Conservation (phyloP, 2,329 filamentous ascomycete genomes). For the Sclerotinia nivalis region DNA sequence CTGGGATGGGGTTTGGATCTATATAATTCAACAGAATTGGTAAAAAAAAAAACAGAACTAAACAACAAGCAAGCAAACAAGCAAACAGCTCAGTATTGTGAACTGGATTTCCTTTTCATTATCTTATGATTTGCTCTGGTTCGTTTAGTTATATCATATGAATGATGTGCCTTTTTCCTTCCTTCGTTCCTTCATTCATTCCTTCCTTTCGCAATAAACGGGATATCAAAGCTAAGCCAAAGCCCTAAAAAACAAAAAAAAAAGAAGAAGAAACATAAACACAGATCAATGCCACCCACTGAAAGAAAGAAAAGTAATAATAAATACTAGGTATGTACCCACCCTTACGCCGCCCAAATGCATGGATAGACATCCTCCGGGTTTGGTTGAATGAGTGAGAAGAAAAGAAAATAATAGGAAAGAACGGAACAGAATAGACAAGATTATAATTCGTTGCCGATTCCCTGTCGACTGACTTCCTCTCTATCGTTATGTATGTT, state of each 20-base stretch:
- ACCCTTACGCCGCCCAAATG: slow-evolving; percentile 18
- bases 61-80: too few species aligned
- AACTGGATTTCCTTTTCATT: too few species aligned
- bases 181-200: background rate
- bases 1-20: too few species aligned
- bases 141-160: too few species aligned
- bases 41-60: too few species aligned
- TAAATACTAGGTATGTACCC: slow-evolving; percentile 1
- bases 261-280: background rate
- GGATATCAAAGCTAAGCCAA: slow-evolving; percentile 3
- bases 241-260: too few species aligned
- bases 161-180: background rate
- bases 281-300: background rate
- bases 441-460: background rate
- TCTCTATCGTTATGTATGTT: background rate
- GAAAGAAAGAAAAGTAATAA: background rate
- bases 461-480: background rate
- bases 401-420: background rate
- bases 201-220: background rate
- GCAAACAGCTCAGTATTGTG: too few species aligned
- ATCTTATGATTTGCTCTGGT: too few species aligned
- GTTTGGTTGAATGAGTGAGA: slow-evolving; percentile 3
- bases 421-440: background rate
- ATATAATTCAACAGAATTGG: too few species aligned
- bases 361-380: slow-evolving; percentile 1